phyloP scores from a whole-genome alignment of 139 green algal genomes.

The Chlorella sp. region DNA sequence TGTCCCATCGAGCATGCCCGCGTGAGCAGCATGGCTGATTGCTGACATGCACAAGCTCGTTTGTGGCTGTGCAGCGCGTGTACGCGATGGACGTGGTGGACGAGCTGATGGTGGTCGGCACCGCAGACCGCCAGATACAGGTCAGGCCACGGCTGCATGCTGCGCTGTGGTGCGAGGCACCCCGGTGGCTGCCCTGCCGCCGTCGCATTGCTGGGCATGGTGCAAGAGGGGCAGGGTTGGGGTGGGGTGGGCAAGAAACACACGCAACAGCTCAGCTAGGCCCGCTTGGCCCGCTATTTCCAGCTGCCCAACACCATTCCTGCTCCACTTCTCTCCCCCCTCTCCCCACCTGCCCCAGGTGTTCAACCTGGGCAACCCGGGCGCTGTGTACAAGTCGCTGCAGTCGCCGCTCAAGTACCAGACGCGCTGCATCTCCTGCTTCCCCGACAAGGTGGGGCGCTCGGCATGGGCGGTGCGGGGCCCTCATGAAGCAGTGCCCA shows the following conservation, averaged over 20 bases:
- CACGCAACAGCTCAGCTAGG: neutral
- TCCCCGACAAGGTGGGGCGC: conserved; percentile 76
- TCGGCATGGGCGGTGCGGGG: too few relatives aligned
- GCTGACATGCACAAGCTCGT: too few relatives aligned
- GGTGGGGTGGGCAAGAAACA: neutral
- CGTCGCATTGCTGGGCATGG: too few relatives aligned
- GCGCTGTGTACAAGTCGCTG: conserved; percentile 83
- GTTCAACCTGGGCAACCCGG: conserved; percentile 76
- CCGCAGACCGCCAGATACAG: conserved; percentile 77
- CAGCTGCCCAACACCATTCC: neutral
- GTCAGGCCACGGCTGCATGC: neutral
- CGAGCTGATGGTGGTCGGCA: conserved; percentile 75
- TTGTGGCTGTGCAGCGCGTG: conserved; percentile 39
- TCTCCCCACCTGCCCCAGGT: conserved; percentile 49
- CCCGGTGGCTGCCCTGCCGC: too few relatives aligned
- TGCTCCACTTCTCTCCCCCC: neutral
- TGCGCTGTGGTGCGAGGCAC: neutral
- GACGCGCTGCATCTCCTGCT: conserved; percentile 87
- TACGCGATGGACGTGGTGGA: conserved; percentile 88
- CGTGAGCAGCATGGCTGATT: too few relatives aligned
- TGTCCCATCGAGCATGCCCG: too few relatives aligned
- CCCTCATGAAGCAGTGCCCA: too few relatives aligned
- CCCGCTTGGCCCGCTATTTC: neutral
- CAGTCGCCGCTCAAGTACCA: conserved; percentile 96
- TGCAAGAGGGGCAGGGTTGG: neutral